Conservation (phyloP, 2,329 filamentous ascomycete species). For the Aureobasidium lini region DNA sequence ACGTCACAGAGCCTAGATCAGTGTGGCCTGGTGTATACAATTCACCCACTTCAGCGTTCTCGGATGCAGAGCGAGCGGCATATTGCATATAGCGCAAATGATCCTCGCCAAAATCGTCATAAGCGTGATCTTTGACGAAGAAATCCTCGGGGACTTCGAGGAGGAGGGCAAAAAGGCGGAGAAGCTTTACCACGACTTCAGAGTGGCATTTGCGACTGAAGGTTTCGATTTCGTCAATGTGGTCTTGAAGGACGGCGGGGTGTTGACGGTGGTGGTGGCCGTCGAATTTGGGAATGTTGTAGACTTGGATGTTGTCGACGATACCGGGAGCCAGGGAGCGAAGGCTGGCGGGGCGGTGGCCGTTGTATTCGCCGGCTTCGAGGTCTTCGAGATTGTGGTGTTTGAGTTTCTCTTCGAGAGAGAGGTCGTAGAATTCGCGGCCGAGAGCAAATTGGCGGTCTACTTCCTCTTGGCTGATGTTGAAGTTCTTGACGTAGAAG, state of each 20-base stretch:
- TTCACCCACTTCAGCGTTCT: slow-evolving; percentile 24
- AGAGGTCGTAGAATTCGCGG: slow-evolving; percentile 50
- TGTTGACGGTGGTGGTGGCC: slow-evolving; percentile 28
- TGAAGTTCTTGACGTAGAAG: slow-evolving; percentile 58
- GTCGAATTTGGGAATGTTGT: slow-evolving; percentile 51
- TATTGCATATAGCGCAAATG: slow-evolving; percentile 59
- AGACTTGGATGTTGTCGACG: slow-evolving; percentile 51
- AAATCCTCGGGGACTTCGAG: slow-evolving; percentile 54
- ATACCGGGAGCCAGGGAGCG: slow-evolving; percentile 3
- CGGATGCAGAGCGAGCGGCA: slow-evolving; percentile 29
- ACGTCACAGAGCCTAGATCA: slow-evolving; percentile 34
- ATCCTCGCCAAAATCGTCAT: slow-evolving; percentile 51
- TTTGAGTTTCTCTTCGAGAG: slow-evolving; percentile 52
- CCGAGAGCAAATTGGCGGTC: slow-evolving; percentile 55
- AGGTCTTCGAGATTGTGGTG: slow-evolving; percentile 33
- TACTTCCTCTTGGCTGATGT: slow-evolving; percentile 52
- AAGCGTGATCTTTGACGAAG: slow-evolving; percentile 49
- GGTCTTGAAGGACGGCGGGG: slow-evolving; percentile 40
- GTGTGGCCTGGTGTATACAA: slow-evolving; percentile 31
- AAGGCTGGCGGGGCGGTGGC: slow-evolving; percentile 17
- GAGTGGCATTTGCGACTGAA: slow-evolving; percentile 47
- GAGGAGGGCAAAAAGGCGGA: slow-evolving; percentile 54
- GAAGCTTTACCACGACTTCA: slow-evolving; percentile 49
- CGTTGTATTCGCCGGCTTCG: slow-evolving; percentile 26
- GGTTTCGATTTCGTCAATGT: slow-evolving; percentile 48